These are phyloP conservation scores for Lagerstroemia speciosa DNA, from an alignment of 345 rosid genomes.

Conservation along the genomic window DNA sequence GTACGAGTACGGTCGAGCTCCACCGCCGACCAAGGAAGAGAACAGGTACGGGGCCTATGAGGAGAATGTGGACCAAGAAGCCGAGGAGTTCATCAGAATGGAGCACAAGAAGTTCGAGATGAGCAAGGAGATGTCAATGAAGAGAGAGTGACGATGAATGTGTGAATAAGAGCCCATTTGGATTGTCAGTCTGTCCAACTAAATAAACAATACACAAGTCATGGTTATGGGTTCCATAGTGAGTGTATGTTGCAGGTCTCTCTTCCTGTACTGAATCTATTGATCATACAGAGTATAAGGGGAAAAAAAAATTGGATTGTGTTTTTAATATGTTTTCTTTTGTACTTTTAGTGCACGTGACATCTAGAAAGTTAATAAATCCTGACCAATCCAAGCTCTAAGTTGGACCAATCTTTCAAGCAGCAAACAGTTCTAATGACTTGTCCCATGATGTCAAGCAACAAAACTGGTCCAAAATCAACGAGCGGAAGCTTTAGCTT, in stretches of 20 bases:
- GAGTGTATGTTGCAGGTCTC: background rate
- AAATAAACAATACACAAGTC: background rate
- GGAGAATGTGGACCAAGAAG: constrained; percentile 44
- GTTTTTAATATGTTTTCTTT: too few species aligned
- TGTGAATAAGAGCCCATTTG: background rate
- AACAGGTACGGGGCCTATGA: background rate
- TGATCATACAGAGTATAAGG: too few species aligned
- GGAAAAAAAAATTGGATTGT: too few species aligned
- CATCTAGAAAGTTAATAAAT: too few species aligned
- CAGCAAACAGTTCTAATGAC: too few species aligned
- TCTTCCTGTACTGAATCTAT: too few species aligned
- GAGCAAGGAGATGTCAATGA: constrained; percentile 11
- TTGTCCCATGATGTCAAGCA: too few species aligned
- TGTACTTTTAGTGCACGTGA: too few species aligned
- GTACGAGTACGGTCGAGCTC: background rate
- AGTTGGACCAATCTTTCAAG: too few species aligned
- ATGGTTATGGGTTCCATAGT: background rate
- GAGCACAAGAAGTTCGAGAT: constrained; percentile 50
- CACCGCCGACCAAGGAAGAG: background rate
- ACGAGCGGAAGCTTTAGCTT: too few species aligned
- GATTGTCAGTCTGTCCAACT: background rate
- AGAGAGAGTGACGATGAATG: background rate
- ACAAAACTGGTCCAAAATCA: too few species aligned
- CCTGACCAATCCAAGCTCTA: too few species aligned
- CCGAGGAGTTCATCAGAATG: constrained; percentile 50